phyloP scores from a whole-genome alignment of 2,329 filamentous ascomycete genomes.

The Fusarium miscanthi region DNA sequence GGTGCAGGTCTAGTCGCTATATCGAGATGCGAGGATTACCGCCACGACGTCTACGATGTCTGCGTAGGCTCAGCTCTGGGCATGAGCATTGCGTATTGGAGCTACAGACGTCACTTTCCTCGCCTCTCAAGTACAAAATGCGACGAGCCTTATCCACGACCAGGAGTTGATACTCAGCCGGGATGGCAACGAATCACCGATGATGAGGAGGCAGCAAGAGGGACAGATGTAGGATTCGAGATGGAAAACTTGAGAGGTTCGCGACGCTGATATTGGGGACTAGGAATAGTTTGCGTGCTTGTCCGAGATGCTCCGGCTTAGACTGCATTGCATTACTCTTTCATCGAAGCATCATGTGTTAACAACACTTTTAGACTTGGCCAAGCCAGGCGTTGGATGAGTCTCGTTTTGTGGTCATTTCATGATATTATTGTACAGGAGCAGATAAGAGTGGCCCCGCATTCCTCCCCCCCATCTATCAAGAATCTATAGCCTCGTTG shows the following conservation, averaged over 20 bases:
- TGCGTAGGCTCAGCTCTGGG: slow-evolving; percentile 70
- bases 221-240: slow-evolving; percentile 54
- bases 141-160: slow-evolving; percentile 67
- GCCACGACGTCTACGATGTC: slow-evolving; percentile 78
- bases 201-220: slow-evolving; percentile 60
- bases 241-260: slow-evolving; percentile 44
- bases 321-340: slow-evolving; percentile 16
- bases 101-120: slow-evolving; percentile 74
- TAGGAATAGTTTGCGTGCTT: slow-evolving; percentile 41
- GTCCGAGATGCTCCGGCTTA: slow-evolving; percentile 15
- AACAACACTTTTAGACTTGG: slow-evolving; percentile 22
- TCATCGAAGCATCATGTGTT: slow-evolving; percentile 2
- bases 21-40: slow-evolving; percentile 75
- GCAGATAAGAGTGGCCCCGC: slow-evolving; percentile 39
- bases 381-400: slow-evolving; percentile 19
- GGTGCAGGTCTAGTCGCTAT: slow-evolving; percentile 76
- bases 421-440: slow-evolving; percentile 49
- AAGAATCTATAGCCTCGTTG: slow-evolving; percentile 41
- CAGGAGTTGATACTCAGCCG: slow-evolving; percentile 50
- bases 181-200: slow-evolving; percentile 61
- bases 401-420: slow-evolving; percentile 42
- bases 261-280: slow-evolving; percentile 42
- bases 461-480: slow-evolving; percentile 44
- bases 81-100: slow-evolving; percentile 70
- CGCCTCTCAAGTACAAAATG: slow-evolving; percentile 63